Base-by-base conservation (phyloP, 1,139 yeast genomes). In the Sugiyamaella xylanicola region DNA sequence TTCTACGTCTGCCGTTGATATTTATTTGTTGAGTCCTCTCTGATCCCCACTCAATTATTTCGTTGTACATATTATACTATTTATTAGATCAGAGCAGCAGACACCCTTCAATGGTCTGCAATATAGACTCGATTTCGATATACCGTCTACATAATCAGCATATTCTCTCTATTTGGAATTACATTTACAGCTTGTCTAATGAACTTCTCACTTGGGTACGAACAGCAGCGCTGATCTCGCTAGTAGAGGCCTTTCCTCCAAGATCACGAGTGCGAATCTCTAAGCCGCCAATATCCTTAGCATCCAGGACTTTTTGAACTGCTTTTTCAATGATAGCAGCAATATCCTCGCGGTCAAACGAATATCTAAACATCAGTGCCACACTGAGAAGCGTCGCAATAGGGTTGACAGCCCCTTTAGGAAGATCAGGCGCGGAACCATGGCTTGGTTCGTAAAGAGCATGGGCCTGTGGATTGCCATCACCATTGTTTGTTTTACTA, bases 391-490 rank as follows among this genome's bases (percentile, higher is more conserved):
- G 87, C 19, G 95, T 86, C 49, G 96, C 96, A 57, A 89, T 74
- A 54, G 97, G 97, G 72, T 90, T 90, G 44, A 87, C 96, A 71
- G 84, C 84, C 65, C 87, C 86, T 56, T 74, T 77, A 51, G 85
- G 85, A 66, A 90, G 82, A 71, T 90, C 97, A 46, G 97, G 97
- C 22, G 96, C 97, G 40, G 95, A 86, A 45, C 97, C 97, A 70
- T 90, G 97, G 67, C 96, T 88, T 63, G 97, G 97, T 74, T 90
- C 97, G 70, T 90, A 90, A 61, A 90, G 76, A 9, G 51, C 56
- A 1, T 68, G 87, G 47, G 11, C 41, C 87, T 0, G 95, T 93
- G 35, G 79, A 76, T 5, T 25, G 9, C 8, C 9, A 25, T 25
- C 29, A 9, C 37, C 37, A 75, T 86, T 86, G 70, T 85, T 86